A percentile compares a stretch with the other conserved stretches of the same genome.
Conservation (phyloP, 768 basidiomycete species). For the Gautieria morchelliformis region DNA sequence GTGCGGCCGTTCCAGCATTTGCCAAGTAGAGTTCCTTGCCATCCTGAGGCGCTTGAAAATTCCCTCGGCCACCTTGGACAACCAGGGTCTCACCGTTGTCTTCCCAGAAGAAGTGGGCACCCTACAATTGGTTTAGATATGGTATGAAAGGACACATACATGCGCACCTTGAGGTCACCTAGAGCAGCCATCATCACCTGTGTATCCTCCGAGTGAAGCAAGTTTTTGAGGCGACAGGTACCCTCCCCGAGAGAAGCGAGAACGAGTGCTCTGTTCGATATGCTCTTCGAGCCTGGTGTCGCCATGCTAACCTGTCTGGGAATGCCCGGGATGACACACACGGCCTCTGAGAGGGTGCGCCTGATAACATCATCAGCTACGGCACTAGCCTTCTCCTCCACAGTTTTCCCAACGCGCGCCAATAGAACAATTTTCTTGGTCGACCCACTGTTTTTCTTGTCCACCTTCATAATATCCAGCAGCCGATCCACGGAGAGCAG, state of each 20-base stretch:
- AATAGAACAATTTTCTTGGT: constrained; percentile 93
- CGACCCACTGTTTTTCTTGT: constrained; percentile 94
- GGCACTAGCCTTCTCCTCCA: constrained; percentile 83
- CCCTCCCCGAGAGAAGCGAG: constrained; percentile 88
- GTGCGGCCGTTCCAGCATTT: constrained; percentile 95
- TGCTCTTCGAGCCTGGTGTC: constrained; percentile 93
- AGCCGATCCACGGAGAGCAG: constrained; percentile 70
- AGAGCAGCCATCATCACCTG: constrained; percentile 99
- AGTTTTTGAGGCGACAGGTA: constrained; percentile 78
- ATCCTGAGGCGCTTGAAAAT: constrained; percentile 62
- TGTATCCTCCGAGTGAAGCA: constrained; percentile 95
- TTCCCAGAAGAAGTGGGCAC: constrained; percentile 90
- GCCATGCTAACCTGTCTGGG: constrained; percentile 63
- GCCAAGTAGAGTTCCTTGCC: constrained; percentile 90
- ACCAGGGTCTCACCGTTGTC: constrained; percentile 94
- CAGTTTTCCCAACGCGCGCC: constrained; percentile 82
- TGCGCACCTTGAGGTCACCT: constrained; percentile 67
- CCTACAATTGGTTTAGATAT: constrained; percentile 33
- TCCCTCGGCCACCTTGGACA: constrained; percentile 79
- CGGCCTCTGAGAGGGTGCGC: constrained; percentile 74
- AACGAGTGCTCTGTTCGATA: constrained; percentile 90
- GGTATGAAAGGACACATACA: background rate
- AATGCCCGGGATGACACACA: constrained; percentile 58
- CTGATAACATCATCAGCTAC: constrained; percentile 75
- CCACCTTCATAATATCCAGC: constrained; percentile 88